These are phyloP conservation scores for Pulveroboletus sp. DNA, from an alignment of 768 basidiomycete species.

Conservation along the genomic window DNA sequence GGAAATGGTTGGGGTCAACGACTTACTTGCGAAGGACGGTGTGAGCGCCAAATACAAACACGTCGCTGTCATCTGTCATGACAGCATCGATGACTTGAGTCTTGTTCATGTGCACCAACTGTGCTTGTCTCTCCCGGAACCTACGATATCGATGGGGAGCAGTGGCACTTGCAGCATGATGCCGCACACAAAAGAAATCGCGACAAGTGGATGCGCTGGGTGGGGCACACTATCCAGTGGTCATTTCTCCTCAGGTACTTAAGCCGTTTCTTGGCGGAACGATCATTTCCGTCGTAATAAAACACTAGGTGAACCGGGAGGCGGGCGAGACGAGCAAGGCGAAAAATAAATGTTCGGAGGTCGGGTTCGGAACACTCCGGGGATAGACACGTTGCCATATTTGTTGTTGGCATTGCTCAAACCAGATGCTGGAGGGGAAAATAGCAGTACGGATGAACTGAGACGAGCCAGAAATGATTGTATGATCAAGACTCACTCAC, in stretches of 20 bases:
- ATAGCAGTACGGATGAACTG: no score
- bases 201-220: constrained; percentile 2
- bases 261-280: not conserved
- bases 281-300: not conserved
- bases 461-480: no score
- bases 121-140: not conserved
- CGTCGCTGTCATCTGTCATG: constrained; percentile 1
- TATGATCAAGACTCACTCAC: no score
- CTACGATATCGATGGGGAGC: no score
- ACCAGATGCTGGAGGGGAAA: no score
- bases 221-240: constrained; percentile 4
- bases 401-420: not conserved
- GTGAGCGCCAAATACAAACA: constrained; percentile 1
- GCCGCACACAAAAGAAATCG: no score
- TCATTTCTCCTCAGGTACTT: not conserved
- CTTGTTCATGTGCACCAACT: not conserved
- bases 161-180: no score
- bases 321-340: not conserved
- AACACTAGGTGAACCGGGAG: not conserved
- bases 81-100: not conserved
- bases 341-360: not conserved
- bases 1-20: no score
- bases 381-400: not conserved
- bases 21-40: constrained; percentile 5
- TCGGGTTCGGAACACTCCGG: not conserved